Evolutionary conservation across 1,284 basidiomycete species (phyloP).

Genomic region (Pisolithus thermaeus): DNA sequence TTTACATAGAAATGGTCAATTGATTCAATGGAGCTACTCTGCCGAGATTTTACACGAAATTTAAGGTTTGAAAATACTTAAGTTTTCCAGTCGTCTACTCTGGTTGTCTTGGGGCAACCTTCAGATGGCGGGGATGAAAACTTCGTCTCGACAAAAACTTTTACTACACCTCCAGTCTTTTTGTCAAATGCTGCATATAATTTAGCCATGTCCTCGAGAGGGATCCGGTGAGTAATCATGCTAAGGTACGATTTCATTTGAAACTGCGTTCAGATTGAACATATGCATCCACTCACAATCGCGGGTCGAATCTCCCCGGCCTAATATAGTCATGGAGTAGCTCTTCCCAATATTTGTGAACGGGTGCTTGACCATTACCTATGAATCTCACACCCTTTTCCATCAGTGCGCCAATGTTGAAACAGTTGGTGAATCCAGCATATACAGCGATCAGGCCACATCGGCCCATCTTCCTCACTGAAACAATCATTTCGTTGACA

Average conservation of each 20-base stretch:
- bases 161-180: slow-evolving; percentile 53
- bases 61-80: not conserved
- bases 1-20: not conserved
- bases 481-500: slow-evolving; percentile 63
- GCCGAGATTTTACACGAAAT: not conserved
- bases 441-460: slow-evolving; percentile 62
- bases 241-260: slow-evolving; percentile 23
- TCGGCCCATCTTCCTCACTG: slow-evolving; percentile 60
- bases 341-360: slow-evolving; percentile 71
- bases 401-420: slow-evolving; percentile 76
- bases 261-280: not conserved
- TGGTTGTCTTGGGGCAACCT: slow-evolving; percentile 44
- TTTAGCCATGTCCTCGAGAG: slow-evolving; percentile 48
- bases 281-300: slow-evolving; percentile 39
- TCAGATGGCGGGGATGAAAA: slow-evolving; percentile 42
- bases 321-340: slow-evolving; percentile 60
- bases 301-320: slow-evolving; percentile 65
- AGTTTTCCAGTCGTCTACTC: slow-evolving; percentile 51
- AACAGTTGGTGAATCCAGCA: slow-evolving; percentile 58
- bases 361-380: slow-evolving; percentile 70
- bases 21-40: not conserved
- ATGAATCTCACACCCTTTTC: slow-evolving; percentile 69
- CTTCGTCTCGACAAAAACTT: slow-evolving; percentile 59
- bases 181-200: slow-evolving; percentile 59
- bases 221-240: slow-evolving; percentile 60